Percentiles rank a stretch among this genome's conserved stretches.
Conservation (phyloP, 495 filamentous ascomycete genomes). For the Lentithecium fluviatile region DNA sequence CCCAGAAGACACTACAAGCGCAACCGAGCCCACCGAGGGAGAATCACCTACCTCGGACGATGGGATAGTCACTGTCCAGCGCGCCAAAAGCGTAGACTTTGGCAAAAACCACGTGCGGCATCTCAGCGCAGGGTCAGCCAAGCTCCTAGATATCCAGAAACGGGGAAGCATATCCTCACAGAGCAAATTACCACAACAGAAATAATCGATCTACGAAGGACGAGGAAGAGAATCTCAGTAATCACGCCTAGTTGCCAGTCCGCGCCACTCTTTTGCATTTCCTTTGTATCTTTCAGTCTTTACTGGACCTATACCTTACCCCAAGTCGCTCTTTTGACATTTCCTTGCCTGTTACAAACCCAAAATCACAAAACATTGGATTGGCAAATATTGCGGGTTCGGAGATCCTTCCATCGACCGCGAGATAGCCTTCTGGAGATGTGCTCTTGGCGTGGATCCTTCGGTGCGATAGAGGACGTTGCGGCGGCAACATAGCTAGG, state of each 20-base stretch:
- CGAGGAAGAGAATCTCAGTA: conserved; percentile 10
- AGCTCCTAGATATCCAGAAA: conserved; percentile 58
- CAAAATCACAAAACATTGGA: conserved; percentile 1
- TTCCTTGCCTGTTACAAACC: conserved; percentile 21
- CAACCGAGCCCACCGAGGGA: conserved; percentile 3
- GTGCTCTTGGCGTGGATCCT: no score
- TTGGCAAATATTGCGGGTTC: conserved; percentile 23
- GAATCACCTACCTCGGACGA: conserved; percentile 29
- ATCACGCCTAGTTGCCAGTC: conserved; percentile 24
- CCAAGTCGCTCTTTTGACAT: conserved; percentile 30
- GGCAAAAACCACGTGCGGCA: conserved; percentile 64
- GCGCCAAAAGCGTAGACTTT: conserved; percentile 65
- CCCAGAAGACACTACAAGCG: conserved; percentile 1
- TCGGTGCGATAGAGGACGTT: no score
- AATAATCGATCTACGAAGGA: conserved; percentile 10
- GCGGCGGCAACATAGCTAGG: conserved; percentile 8
- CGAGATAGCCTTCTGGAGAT: not conserved
- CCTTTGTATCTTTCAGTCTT: conserved; percentile 37
- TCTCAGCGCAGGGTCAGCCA: conserved; percentile 72
- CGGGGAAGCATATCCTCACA: conserved; percentile 28
- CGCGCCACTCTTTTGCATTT: conserved; percentile 35
- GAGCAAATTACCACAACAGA: conserved; percentile 5
- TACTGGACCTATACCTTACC: conserved; percentile 15
- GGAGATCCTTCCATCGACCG: conserved; percentile 6
- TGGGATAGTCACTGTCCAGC: conserved; percentile 47